Evolutionary conservation across 2,329 filamentous ascomycete genomes (phyloP).

Genomic region (Helotiales sp.): DNA sequence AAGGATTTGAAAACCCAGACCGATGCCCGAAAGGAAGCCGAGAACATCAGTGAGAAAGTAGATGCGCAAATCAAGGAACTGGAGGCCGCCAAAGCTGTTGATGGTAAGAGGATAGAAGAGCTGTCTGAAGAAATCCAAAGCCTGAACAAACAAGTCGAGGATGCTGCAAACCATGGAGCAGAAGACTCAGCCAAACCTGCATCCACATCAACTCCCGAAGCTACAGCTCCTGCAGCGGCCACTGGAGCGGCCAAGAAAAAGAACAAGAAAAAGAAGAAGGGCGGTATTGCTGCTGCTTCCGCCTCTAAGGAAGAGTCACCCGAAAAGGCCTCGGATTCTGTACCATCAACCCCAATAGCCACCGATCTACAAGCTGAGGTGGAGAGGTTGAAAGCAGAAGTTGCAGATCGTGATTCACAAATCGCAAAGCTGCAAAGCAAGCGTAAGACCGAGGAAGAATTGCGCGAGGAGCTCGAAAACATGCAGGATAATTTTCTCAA

Average conservation of each 20-base stretch:
- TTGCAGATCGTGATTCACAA: conserved; percentile 56
- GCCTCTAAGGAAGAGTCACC: conserved; percentile 39
- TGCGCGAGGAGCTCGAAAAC: conserved; percentile 84
- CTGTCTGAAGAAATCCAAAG: conserved; percentile 32
- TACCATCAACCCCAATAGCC: conserved; percentile 20
- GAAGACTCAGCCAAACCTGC: conserved; percentile 22
- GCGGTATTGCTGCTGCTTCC: conserved; percentile 43
- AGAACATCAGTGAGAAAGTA: conserved; percentile 28
- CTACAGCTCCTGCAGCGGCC: conserved; percentile 47
- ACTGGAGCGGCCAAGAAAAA: conserved; percentile 70
- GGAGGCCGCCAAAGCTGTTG: conserved; percentile 26
- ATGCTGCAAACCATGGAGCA: conserved; percentile 22
- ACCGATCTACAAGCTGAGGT: conserved; percentile 39
- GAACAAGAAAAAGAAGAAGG: conserved; percentile 90
- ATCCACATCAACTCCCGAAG: conserved; percentile 37
- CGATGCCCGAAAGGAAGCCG: conserved; percentile 31
- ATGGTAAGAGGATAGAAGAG: conserved; percentile 36
- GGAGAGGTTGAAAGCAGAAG: conserved; percentile 36
- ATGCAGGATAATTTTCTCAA: conserved; percentile 79
- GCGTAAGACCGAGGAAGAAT: conserved; percentile 75
- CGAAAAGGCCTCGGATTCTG: conserved; percentile 26
- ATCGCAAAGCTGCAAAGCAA: conserved; percentile 75
- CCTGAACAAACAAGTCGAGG: conserved; percentile 30
- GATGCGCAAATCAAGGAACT: conserved; percentile 36
- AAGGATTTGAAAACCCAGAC: conserved; percentile 28